Percentiles rank a stretch among this genome's conserved stretches.
Conservation (phyloP, 108 stramenopile species). For the Stephanodiscus triporus region DNA sequence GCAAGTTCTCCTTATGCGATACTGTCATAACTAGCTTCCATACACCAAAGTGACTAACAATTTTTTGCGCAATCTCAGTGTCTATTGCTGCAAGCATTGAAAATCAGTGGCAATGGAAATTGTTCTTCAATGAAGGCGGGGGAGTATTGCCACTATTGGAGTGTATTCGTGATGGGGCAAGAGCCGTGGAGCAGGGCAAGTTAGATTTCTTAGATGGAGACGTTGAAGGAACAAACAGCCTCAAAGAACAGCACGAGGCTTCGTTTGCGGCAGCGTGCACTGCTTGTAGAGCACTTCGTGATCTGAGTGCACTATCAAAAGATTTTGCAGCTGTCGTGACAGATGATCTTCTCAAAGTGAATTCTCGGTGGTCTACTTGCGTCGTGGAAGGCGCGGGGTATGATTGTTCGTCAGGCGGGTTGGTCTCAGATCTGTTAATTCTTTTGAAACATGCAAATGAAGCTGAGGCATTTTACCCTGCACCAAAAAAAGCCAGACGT, state of each 20-base stretch:
- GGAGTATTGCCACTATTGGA: constrained; percentile 76
- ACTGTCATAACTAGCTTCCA: neutral
- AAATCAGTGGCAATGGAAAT: constrained; percentile 63
- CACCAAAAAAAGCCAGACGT: constrained; percentile 13
- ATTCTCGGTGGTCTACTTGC: constrained; percentile 52
- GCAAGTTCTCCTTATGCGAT: neutral
- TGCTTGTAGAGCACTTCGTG: constrained; percentile 74
- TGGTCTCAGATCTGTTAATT: constrained; percentile 59
- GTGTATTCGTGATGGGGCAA: constrained; percentile 71
- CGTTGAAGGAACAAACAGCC: constrained; percentile 33
- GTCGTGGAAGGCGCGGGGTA: constrained; percentile 35
- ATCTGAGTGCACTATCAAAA: constrained; percentile 72
- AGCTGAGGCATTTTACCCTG: constrained; percentile 38
- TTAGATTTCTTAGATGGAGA: constrained; percentile 39
- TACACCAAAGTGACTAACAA: neutral
- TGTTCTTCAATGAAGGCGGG: constrained; percentile 70
- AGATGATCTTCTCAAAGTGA: constrained; percentile 74
- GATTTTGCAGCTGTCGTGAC: constrained; percentile 78
- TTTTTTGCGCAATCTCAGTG: constrained; percentile 8
- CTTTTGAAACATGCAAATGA: constrained; percentile 70
- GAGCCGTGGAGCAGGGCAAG: constrained; percentile 36
- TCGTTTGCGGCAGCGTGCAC: constrained; percentile 72
- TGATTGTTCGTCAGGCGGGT: constrained; percentile 38
- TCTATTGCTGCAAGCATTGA: constrained; percentile 68
- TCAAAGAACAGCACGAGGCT: constrained; percentile 55